Conservation (phyloP, 148 eudicot species). For the Dysphania ambrosioides region DNA sequence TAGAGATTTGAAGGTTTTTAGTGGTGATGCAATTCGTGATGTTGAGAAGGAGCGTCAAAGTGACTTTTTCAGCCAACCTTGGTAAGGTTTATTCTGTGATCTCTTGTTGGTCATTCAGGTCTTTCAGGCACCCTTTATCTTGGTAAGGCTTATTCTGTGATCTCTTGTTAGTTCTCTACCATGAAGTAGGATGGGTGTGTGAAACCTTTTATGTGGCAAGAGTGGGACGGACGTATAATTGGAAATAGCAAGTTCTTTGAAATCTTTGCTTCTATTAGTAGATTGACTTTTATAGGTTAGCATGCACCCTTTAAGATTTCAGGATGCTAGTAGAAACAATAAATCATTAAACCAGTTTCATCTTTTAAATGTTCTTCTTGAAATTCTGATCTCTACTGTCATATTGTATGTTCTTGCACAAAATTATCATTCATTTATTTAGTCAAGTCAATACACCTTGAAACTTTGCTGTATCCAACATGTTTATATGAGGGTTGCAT, state of each 20-base stretch:
- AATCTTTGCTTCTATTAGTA: neutral
- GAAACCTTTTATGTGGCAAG: neutral
- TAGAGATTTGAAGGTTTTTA: slow-evolving; percentile 74
- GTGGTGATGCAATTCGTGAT: slow-evolving; percentile 64
- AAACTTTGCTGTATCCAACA: neutral
- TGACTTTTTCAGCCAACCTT: slow-evolving; percentile 77
- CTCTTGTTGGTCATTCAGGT: neutral
- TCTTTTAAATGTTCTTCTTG: neutral
- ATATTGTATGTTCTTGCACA: neutral
- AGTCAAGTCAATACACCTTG: neutral
- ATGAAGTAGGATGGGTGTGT: neutral
- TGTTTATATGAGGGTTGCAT: neutral
- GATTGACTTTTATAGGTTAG: neutral
- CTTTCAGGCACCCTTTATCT: neutral
- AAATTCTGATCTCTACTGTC: neutral
- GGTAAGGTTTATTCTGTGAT: slow-evolving; percentile 50
- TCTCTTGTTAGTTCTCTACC: neutral
- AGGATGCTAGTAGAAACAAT: neutral
- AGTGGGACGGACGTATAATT: neutral
- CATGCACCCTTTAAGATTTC: neutral
- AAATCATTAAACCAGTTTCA: neutral
- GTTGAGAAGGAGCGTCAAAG: slow-evolving; percentile 70
- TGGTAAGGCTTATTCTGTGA: no score
- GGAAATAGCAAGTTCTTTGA: neutral
- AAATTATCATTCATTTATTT: neutral